Evolutionary conservation across 73 alveolate genomes (phyloP).

Genomic region (Paramecium biaurelia): DNA sequence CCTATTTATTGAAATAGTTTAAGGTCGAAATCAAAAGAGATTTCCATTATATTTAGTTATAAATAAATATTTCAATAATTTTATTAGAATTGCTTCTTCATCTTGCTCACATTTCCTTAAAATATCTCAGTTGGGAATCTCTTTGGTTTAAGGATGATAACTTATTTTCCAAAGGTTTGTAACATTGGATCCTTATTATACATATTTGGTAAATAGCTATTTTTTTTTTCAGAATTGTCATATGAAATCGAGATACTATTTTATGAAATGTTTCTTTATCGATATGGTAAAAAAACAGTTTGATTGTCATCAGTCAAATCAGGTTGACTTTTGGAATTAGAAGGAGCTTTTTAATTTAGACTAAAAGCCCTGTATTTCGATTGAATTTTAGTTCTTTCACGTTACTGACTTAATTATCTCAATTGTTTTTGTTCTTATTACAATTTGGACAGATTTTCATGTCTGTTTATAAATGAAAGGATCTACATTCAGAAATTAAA

Average conservation of each 20-base stretch:
- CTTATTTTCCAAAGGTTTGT: slow-evolving; percentile 1
- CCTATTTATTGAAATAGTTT: not conserved
- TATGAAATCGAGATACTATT: not conserved
- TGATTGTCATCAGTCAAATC: not conserved
- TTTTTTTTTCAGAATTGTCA: not conserved
- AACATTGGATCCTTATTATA: not conserved
- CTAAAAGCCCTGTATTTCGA: not conserved
- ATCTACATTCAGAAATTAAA: not conserved
- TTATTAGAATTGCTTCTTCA: slow-evolving; percentile 10
- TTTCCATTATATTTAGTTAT: not conserved
- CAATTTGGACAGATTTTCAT: not conserved
- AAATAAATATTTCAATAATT: slow-evolving; percentile 19
- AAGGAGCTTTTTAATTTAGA: not conserved
- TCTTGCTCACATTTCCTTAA: slow-evolving; percentile 39
- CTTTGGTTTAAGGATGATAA: not conserved
- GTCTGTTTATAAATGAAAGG: not conserved
- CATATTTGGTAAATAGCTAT: not conserved
- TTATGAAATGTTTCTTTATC: not conserved
- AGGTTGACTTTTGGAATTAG: slow-evolving; percentile 19
- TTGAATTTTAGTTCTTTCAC: not conserved
- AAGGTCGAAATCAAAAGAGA: not conserved
- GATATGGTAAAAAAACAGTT: not conserved
- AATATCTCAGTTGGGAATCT: slow-evolving; percentile 34
- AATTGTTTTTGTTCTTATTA: not conserved
- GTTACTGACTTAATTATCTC: not conserved